phyloP scores from a whole-genome alignment of 1,284 basidiomycete genomes.

The Xerocomus minutiporus region DNA sequence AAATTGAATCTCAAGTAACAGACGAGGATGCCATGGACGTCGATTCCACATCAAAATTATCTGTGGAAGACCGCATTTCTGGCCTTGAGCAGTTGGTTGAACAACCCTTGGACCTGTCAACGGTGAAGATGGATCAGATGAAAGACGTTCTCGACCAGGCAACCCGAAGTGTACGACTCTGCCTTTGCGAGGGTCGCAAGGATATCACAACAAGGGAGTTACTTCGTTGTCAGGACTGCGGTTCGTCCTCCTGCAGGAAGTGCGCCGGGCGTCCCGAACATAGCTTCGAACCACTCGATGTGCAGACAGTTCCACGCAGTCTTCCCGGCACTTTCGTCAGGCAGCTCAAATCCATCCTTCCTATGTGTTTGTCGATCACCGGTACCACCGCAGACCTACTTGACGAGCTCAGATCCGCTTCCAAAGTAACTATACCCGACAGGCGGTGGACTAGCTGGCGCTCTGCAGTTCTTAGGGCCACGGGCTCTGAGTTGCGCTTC shows the following conservation, averaged over 20 bases:
- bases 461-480: slow-evolving; percentile 61
- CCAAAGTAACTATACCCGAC: slow-evolving; percentile 43
- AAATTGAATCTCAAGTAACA: slow-evolving; percentile 37
- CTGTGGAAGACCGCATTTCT: slow-evolving; percentile 52
- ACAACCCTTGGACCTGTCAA: slow-evolving; percentile 66
- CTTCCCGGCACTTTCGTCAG: slow-evolving; percentile 71
- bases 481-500: slow-evolving; percentile 71
- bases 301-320: slow-evolving; percentile 47
- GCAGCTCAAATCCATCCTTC: slow-evolving; percentile 74
- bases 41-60: slow-evolving; percentile 32
- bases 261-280: slow-evolving; percentile 92
- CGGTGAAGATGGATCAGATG: slow-evolving; percentile 47
- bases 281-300: slow-evolving; percentile 57
- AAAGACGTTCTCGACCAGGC: slow-evolving; percentile 62
- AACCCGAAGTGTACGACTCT: slow-evolving; percentile 71
- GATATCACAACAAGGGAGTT: slow-evolving; percentile 72
- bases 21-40: slow-evolving; percentile 45
- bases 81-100: slow-evolving; percentile 65
- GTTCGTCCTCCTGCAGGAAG: slow-evolving; percentile 74
- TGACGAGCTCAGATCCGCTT: slow-evolving; percentile 45
- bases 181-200: slow-evolving; percentile 84
- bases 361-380: slow-evolving; percentile 76
- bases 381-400: slow-evolving; percentile 54
- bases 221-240: slow-evolving; percentile 72
- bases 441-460: slow-evolving; percentile 66